Evolutionary conservation across 2,329 filamentous ascomycete genomes (phyloP), one percentile per base, ranked within the genome.

Genomic region (Penicillium sp.): DNA sequence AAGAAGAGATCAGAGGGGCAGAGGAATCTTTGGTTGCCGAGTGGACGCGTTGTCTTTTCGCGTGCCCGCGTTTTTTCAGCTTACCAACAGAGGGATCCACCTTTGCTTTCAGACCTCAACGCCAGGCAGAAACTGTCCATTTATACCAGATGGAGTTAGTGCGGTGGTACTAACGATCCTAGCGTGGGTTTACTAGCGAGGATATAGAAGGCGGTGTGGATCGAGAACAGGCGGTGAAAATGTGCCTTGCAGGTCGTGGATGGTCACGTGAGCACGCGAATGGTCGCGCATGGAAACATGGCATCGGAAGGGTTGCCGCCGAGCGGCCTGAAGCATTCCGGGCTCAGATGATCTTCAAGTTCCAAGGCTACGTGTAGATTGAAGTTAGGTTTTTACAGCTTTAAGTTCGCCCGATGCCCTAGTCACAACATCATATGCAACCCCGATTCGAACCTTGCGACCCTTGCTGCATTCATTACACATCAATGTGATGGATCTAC

Each of bases 1-100:
- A 45, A 55, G 58, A 53, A 58, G 55, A 64, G 59, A 54, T 54
- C 53, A 53, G 61, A 62, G 58, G 60, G 48, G 48, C 48, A 50
- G 48, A 50, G 48, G 48, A 50, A 47, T 47, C 48, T 50, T 50
- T 47, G 48, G 48, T 50, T 50, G 43, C 43, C 43, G 42, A 45
- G 32, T 44, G 26, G 48, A 50, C 48, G 48, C 48, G 48, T 50
- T 50, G 48, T 45, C 43, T 33, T 41, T 41, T 49, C 48, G 48
- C 48, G 48, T 57, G 57, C 57, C 59, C 54, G 54, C 49, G 52
- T 39, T 49, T 49, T 54, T 51, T 52, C 45, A 47, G 48, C 48
- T 50, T 50, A 50, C 48, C 48, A 50, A 50, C 29, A 17, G 1
- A 4, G 9, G 38, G 40, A 19, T 35, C 48, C 48, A 50, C 48